Evolutionary conservation across 2,329 filamentous ascomycete species (phyloP).

Genomic region (Colletotrichum sp.): DNA sequence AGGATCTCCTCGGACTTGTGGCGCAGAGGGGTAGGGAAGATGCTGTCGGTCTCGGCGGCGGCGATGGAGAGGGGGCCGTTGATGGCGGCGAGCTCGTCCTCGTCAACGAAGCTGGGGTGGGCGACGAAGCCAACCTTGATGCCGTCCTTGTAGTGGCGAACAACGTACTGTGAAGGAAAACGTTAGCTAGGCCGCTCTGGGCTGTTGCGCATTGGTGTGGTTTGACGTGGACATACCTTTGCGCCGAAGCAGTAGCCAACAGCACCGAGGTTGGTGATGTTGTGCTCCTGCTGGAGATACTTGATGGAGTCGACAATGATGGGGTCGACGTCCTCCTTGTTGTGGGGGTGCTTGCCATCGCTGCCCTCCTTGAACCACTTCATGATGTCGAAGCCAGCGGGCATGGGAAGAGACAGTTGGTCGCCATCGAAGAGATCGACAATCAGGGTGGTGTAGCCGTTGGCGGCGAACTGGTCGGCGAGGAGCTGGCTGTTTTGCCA

Average conservation of each 20-base stretch:
- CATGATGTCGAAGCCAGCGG: conserved; percentile 31
- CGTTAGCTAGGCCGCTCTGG: neutral
- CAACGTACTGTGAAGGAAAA: conserved; percentile 61
- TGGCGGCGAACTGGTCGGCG: conserved; percentile 43
- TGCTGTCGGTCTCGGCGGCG: conserved; percentile 66
- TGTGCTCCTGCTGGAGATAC: conserved; percentile 60
- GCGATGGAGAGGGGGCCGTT: conserved; percentile 72
- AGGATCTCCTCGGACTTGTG: conserved; percentile 70
- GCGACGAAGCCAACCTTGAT: conserved; percentile 76
- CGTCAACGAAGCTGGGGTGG: conserved; percentile 77
- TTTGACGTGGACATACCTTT: conserved; percentile 51
- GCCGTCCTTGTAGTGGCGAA: conserved; percentile 67
- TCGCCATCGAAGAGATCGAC: conserved; percentile 45
- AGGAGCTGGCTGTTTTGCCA: conserved; percentile 49
- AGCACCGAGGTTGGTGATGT: conserved; percentile 64
- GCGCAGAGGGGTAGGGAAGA: conserved; percentile 69
- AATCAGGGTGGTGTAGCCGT: conserved; percentile 42
- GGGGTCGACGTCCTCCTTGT: conserved; percentile 34
- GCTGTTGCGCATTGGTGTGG: neutral
- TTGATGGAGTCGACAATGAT: conserved; percentile 48
- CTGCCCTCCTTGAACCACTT: conserved; percentile 43
- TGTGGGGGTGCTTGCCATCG: conserved; percentile 52
- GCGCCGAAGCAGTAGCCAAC: conserved; percentile 80
- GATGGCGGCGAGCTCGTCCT: conserved; percentile 69
- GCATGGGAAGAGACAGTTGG: conserved; percentile 49